phyloP scores from a whole-genome alignment of 106 monocot species.

The Phalaenopsis aphrodite region DNA sequence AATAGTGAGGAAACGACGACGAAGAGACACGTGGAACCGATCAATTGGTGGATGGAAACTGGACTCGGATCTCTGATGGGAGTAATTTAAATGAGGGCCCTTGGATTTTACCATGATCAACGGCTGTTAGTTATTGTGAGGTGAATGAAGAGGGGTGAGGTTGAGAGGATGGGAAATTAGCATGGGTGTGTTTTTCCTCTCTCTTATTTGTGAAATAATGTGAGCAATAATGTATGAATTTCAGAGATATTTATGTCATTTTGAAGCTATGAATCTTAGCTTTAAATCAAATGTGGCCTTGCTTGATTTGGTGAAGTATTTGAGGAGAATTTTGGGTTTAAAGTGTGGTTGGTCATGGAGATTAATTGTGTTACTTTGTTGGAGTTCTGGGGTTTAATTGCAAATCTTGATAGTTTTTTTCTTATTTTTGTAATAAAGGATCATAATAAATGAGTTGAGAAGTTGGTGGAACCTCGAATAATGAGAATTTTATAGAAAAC shows the following conservation, averaged over 20 bases:
- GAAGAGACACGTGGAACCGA: neutral
- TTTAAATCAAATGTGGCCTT: neutral
- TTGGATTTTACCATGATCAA: neutral
- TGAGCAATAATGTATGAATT: neutral
- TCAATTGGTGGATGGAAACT: neutral
- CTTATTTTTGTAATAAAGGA: neutral
- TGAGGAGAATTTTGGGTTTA: neutral
- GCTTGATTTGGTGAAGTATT: neutral
- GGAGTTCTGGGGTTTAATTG: neutral
- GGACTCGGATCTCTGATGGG: neutral
- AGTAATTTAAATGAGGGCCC: neutral
- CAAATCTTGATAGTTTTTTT: neutral
- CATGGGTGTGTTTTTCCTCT: neutral
- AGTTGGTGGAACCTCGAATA: constrained; percentile 10
- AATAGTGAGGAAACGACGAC: neutral
- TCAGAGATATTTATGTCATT: neutral
- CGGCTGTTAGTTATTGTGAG: neutral
- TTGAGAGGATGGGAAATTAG: neutral
- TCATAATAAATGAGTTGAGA: constrained; percentile 7
- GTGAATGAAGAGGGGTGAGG: neutral
- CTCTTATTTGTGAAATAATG: neutral
- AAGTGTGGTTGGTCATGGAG: neutral
- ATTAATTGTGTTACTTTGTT: neutral
- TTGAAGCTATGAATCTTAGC: neutral
- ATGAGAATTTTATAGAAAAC: constrained; percentile 13